Percentiles rank a stretch among this genome's conserved stretches.
phyloP scores from a whole-genome alignment of 164 flowering plant species.

The Macadamia integrifolia region DNA sequence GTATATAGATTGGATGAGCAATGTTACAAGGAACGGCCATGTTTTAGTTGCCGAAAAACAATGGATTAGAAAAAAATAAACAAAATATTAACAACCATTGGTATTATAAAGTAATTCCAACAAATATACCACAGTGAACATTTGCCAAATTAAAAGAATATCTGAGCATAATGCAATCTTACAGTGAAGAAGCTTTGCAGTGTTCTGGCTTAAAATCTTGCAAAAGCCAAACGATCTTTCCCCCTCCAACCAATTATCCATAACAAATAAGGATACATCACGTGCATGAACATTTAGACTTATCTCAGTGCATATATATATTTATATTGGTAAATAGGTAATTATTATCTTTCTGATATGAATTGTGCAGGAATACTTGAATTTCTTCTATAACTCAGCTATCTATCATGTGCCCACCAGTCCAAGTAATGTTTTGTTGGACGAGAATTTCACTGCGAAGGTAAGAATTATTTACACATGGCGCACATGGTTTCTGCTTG shows the following conservation, averaged over 20 bases:
- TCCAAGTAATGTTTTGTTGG: slow-evolving; percentile 64
- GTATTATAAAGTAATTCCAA: background rate
- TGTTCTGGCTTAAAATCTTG: slow-evolving; percentile 48
- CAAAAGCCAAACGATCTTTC: slow-evolving; percentile 59
- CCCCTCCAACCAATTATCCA: slow-evolving; percentile 75
- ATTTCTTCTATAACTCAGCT: slow-evolving; percentile 66
- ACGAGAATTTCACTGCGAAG: slow-evolving; percentile 67
- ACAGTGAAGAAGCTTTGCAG: slow-evolving; percentile 69
- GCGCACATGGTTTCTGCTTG: too few relatives aligned
- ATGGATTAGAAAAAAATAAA: too few relatives aligned
- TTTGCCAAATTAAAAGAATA: background rate
- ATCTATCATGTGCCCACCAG: slow-evolving; percentile 50
- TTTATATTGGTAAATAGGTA: background rate
- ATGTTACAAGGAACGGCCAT: too few relatives aligned
- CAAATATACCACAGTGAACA: background rate
- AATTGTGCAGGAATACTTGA: slow-evolving; percentile 69
- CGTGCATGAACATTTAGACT: background rate
- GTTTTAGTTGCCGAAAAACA: too few relatives aligned
- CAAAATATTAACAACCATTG: too few relatives aligned
- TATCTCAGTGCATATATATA: too few relatives aligned
- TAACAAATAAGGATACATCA: slow-evolving; percentile 24
- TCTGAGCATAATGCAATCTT: slow-evolving; percentile 10
- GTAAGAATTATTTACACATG: slow-evolving; percentile 24
- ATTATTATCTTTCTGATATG: slow-evolving; percentile 2
- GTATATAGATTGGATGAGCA: too few relatives aligned